phyloP scores from a whole-genome alignment of 1,139 yeast species.

The Kodamaea plutei region DNA sequence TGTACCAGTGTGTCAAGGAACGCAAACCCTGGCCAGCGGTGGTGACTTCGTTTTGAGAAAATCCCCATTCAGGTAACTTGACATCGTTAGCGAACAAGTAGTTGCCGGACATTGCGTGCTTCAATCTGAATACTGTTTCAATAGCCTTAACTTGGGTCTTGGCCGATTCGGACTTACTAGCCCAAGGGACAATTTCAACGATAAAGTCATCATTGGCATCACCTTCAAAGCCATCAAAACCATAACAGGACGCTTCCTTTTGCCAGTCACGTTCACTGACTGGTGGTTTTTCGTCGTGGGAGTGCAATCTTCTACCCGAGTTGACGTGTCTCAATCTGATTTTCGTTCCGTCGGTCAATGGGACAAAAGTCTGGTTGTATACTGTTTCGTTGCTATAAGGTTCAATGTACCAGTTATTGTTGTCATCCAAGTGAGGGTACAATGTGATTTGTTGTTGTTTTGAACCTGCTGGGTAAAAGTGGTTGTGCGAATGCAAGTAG shows the following conservation, averaged over 20 bases:
- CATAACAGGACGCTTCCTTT: conserved; percentile 90
- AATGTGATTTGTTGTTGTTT: conserved; percentile 92
- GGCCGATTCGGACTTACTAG: conserved; percentile 26
- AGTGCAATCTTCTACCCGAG: conserved; percentile 81
- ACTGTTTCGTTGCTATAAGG: conserved; percentile 50
- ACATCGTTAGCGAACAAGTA: conserved; percentile 81
- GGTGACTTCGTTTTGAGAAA: conserved; percentile 94
- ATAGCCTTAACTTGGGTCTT: conserved; percentile 67
- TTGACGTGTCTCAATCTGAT: conserved; percentile 70
- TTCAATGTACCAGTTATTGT: conserved; percentile 84
- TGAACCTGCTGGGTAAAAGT: conserved; percentile 85
- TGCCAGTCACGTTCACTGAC: conserved; percentile 94
- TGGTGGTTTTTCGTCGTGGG: conserved; percentile 94
- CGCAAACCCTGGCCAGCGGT: conserved; percentile 80
- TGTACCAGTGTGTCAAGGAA: conserved; percentile 77
- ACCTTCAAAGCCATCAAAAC: conserved; percentile 85
- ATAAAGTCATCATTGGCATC: conserved; percentile 95
- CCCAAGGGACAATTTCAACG: conserved; percentile 72
- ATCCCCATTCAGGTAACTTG: conserved; percentile 93
- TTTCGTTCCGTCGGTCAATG: conserved; percentile 71
- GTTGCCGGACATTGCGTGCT: conserved; percentile 88
- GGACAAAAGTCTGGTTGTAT: conserved; percentile 53
- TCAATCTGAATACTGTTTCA: conserved; percentile 78
- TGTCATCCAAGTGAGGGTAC: conserved; percentile 86
- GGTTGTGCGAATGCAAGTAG: conserved; percentile 88